Conservation (phyloP, 208 protist species). For the Leishmania tropica region DNA sequence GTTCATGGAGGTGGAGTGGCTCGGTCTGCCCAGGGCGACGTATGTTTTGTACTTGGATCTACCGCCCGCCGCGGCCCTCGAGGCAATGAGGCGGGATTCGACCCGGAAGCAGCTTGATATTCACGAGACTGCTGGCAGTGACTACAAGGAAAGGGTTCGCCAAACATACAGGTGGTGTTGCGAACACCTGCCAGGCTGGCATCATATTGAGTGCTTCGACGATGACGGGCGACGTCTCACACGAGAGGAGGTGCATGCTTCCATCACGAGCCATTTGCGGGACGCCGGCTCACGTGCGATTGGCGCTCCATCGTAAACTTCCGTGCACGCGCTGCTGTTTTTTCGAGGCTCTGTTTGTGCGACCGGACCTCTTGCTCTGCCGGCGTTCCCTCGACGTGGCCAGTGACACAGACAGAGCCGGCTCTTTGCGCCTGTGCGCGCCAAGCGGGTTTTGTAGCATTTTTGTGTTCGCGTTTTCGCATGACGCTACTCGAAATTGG, state of each 20-base stretch:
- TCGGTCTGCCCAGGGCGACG: slow-evolving; percentile 69
- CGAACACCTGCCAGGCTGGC: slow-evolving; percentile 55
- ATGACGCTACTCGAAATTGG: background rate
- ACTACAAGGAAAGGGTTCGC: slow-evolving; percentile 85
- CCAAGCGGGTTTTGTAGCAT: background rate
- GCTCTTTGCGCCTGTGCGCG: background rate
- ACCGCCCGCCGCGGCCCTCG: slow-evolving; percentile 60
- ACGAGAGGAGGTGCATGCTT: slow-evolving; percentile 53
- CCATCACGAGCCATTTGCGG: slow-evolving; percentile 3
- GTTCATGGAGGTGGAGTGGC: slow-evolving; percentile 75
- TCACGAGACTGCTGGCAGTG: slow-evolving; percentile 78
- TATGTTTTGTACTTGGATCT: slow-evolving; percentile 90
- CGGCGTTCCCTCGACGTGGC: background rate
- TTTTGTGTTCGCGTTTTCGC: background rate
- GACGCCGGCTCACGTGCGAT: background rate
- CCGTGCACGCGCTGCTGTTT: no score
- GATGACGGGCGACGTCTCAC: slow-evolving; percentile 38
- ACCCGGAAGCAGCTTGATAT: slow-evolving; percentile 85
- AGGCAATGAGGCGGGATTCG: slow-evolving; percentile 73
- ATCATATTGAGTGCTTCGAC: slow-evolving; percentile 56
- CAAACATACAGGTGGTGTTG: slow-evolving; percentile 88
- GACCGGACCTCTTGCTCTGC: background rate
- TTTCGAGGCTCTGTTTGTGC: background rate
- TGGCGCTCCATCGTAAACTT: background rate
- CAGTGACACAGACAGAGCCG: background rate